Evolutionary conservation across 352 stramenopile species (phyloP), one percentile per base, ranked within the genome.

Genomic region (Phytophthora syringae): DNA sequence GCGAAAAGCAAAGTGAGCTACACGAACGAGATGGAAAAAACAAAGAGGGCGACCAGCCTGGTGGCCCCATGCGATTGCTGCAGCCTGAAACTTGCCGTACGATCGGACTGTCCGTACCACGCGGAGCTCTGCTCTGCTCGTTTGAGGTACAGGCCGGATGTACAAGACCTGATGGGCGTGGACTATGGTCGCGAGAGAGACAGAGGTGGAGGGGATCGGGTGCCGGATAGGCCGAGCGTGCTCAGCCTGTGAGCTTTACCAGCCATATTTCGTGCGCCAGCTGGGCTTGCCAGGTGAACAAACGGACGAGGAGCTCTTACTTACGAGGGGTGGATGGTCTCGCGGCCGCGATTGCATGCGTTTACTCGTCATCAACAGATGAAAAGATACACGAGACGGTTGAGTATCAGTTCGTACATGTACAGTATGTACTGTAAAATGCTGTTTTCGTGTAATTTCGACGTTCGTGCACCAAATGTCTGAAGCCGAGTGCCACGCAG

Each of bases 1-100:
- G 74, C 43, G 58, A 78, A 78, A 70, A 71, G 64, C 50, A 67
- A 68, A 80, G 60, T 80, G 75, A 78, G 56, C 47, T 32, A 7
- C 45, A 18, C 30, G 15, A 60, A 47, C n/a, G 50, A 63, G 54
- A 52, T 54, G 60, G 45, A 55, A 65, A 2, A 53, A 64, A 24
- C 32, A n/a, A n/a, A 42, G 20, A 67, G 21, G 44, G 47, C n/a
- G 44, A 67, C 52, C 48, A 62, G 34, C 25, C 32, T 52, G 50
- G 34, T 39, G 43, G 40, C 24, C n/a, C 28, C 44, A 22, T 37
- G 48, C 49, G 44, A 62, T 60, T 69, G 52, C 40, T 52, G 52
- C 32, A 28, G 22, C 24, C 37, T 30, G 52, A 18, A 22, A 56
- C 21, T 76, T 76, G 52, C 57, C 28, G 24, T 71, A 70, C 47